Conservation (phyloP, 2,329 filamentous ascomycete genomes). For the Bimuria novae-zelandiae region DNA sequence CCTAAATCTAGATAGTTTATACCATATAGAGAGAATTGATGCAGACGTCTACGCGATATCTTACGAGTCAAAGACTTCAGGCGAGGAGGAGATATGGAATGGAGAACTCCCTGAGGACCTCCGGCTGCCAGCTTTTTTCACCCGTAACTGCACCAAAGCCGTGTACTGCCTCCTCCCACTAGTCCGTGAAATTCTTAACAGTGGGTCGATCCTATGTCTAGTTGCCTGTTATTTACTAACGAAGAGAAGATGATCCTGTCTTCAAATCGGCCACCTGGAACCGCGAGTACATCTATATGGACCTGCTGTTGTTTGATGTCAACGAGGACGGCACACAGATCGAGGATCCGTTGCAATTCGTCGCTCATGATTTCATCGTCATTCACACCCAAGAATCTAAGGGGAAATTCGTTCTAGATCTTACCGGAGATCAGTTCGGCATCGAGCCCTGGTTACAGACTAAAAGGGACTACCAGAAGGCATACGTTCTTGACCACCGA, state of each 20-base stretch:
- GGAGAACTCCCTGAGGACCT: not conserved
- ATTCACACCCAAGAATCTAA: not conserved
- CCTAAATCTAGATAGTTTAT: not conserved
- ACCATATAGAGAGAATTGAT: not conserved
- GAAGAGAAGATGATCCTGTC: not conserved
- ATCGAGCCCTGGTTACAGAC: slow-evolving; percentile 1
- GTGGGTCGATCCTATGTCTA: not conserved
- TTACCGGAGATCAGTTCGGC: not conserved
- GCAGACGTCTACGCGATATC: not conserved
- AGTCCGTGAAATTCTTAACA: not conserved
- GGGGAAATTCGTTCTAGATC: not conserved
- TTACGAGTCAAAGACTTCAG: not conserved
- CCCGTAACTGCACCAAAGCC: not conserved
- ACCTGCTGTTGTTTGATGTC: not conserved
- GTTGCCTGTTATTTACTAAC: not conserved
- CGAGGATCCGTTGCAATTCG: not conserved
- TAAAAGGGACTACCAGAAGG: not conserved
- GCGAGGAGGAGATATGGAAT: not conserved
- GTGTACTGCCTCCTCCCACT: not conserved
- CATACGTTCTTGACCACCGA: not conserved
- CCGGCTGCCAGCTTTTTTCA: not conserved
- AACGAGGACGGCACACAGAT: not conserved
- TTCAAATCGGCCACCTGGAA: not conserved
- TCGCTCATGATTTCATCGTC: not conserved
- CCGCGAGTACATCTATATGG: not conserved